phyloP scores from a whole-genome alignment of 1,284 basidiomycete genomes.

The Phellopilus nigrolimitatus region DNA sequence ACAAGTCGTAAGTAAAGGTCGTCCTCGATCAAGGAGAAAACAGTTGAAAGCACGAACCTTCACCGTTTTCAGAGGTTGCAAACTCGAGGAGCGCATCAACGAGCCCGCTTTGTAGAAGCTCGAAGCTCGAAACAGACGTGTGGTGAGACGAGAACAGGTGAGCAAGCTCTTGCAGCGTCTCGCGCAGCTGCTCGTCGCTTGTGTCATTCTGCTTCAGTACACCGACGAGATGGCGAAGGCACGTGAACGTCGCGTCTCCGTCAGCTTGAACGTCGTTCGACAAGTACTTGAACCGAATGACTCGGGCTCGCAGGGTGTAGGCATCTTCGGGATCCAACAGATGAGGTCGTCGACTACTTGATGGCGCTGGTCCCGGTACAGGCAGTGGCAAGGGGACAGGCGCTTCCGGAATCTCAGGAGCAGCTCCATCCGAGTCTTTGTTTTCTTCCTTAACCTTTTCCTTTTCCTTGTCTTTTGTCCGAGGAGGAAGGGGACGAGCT shows the following conservation, averaged over 20 bases:
- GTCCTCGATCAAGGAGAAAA: no score
- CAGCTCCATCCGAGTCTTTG: constrained; percentile 32
- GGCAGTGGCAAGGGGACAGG: constrained; percentile 30
- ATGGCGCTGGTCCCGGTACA: constrained; percentile 31
- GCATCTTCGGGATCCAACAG: constrained; percentile 81
- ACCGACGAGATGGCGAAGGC: constrained; percentile 61
- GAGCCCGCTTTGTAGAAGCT: constrained; percentile 89
- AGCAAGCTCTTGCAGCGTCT: constrained; percentile 68
- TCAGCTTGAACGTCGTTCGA: constrained; percentile 53
- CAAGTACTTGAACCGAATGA: constrained; percentile 78
- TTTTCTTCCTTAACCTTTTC: constrained; percentile 41
- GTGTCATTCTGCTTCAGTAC: constrained; percentile 51
- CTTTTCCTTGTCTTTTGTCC: constrained; percentile 52
- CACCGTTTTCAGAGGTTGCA: constrained; percentile 62
- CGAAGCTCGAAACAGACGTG: constrained; percentile 90
- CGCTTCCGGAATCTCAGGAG: constrained; percentile 34
- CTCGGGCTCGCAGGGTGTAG: constrained; percentile 82
- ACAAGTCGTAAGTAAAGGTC: no score
- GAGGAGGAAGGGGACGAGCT: constrained; percentile 52
- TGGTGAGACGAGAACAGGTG: constrained; percentile 74
- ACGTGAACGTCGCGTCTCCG: constrained; percentile 60
- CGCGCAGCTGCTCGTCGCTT: constrained; percentile 61
- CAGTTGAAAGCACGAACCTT: no score
- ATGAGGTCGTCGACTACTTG: constrained; percentile 38
- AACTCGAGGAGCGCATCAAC: constrained; percentile 85